Base-by-base conservation (phyloP, 768 basidiomycete species). In the Boletus reticulatus region DNA sequence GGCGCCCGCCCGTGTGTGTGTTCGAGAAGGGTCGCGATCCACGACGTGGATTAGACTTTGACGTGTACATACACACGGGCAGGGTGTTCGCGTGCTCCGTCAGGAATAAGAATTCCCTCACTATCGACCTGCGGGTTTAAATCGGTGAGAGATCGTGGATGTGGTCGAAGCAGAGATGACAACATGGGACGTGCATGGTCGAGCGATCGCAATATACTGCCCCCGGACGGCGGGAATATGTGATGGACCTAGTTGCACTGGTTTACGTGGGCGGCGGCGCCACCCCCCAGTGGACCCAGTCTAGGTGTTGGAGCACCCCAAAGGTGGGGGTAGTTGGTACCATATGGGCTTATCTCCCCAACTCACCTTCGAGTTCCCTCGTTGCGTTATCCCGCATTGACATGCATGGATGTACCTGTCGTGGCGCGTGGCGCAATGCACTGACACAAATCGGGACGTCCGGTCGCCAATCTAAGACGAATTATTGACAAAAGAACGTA, bases 1-100 rank as follows among this genome's bases (percentile, higher is more conserved):
- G 61, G 37, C 41, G 31, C 49, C 52, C 48, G 39, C 12, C 20
- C 37, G 31, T 27, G 62, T 29, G 42, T 37, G 44, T 41, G 20
- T 44, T 48, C 38, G 52, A 49, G 57, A 19, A 13, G 50, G 43
- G 42, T 53, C 20, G 7, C 20, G 10, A 48, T 48, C 43, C 43
- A 38, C 19, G 19, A 12, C 13, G 6, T 32, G 43, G 53, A 43
- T 58, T 53, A 50, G 60, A 48, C 56, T 55, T 53, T 39, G 48
- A 10, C 3, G 24, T 43, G 42, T 44, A 46, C 36, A 16, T 45
- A 51, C 42, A 49, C 58, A 53, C 44, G 48, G 20, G 31, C 43
- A 29, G 29, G 29, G 32, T 9, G 24, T 52, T 17, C 44, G 31
- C 38, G 27, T 52, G 17, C 24, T 16, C 34, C 36, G 34, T 31